Percentiles rank a stretch among this genome's conserved stretches.
These are phyloP conservation scores for Amylostereum areolatum DNA, from an alignment of 1,284 basidiomycete species.

Conservation along the genomic window DNA sequence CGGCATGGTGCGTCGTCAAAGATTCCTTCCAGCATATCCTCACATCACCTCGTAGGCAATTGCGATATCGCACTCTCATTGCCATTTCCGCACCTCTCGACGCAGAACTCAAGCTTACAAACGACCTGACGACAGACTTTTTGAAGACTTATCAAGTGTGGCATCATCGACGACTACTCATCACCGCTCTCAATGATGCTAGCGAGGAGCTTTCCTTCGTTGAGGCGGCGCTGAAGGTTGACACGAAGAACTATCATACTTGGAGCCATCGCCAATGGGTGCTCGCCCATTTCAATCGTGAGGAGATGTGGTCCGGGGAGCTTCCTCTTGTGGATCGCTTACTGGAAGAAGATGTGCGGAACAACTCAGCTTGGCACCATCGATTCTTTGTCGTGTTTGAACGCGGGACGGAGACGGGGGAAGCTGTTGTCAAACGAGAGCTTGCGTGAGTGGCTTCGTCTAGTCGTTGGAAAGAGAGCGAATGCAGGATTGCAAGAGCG, in stretches of 20 bases:
- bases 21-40: neutral
- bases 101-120: conserved; percentile 76
- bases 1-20: conserved; percentile 74
- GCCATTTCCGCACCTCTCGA: conserved; percentile 62
- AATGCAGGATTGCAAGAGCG: neutral
- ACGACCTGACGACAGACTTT: conserved; percentile 73
- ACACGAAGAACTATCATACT: conserved; percentile 94
- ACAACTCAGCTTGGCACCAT: conserved; percentile 99
- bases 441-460: conserved; percentile 48
- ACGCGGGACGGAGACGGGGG: conserved; percentile 55
- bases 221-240: conserved; percentile 58
- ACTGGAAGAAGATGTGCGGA: conserved; percentile 77
- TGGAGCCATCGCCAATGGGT: conserved; percentile 95
- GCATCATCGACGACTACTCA: conserved; percentile 89
- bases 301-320: conserved; percentile 74
- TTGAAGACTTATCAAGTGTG: conserved; percentile 97
- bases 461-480: neutral
- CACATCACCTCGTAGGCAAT: conserved; percentile 65
- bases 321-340: conserved; percentile 73
- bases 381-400: conserved; percentile 90
- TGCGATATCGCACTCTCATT: conserved; percentile 80
- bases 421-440: conserved; percentile 57
- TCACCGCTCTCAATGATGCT: conserved; percentile 50
- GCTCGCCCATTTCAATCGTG: conserved; percentile 73
- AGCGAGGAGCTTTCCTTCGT: conserved; percentile 76